Evolutionary conservation across 1,284 basidiomycete genomes (phyloP).

Genomic region (Lignosus rhinocerotis): DNA sequence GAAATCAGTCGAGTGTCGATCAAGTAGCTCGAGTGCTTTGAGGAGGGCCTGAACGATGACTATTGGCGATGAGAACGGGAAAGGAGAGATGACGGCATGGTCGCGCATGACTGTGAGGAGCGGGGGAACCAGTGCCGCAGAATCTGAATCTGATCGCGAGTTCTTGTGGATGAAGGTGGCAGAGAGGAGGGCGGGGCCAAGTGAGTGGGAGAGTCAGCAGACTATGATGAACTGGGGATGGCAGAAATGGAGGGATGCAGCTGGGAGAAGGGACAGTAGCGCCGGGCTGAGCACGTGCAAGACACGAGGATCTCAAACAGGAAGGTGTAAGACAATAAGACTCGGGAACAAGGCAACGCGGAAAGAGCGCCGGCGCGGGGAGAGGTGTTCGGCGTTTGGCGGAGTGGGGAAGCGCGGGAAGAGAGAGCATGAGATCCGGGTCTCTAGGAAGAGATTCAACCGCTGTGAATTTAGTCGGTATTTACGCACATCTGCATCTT

Average conservation of each 20-base stretch:
- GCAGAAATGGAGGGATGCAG: slow-evolving; percentile 1
- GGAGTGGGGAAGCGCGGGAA: slow-evolving; percentile 12
- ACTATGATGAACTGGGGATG: slow-evolving; percentile 12
- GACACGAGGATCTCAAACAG: slow-evolving; percentile 28
- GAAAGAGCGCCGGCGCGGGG: slow-evolving; percentile 15
- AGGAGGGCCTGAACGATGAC: background rate
- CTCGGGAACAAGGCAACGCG: slow-evolving; percentile 21
- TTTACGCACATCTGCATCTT: slow-evolving; percentile 1
- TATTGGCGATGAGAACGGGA: background rate
- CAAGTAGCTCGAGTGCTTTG: background rate
- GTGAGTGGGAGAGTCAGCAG: background rate
- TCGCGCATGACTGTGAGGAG: slow-evolving; percentile 8
- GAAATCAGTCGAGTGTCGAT: slow-evolving; percentile 18
- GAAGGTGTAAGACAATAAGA: slow-evolving; percentile 31
- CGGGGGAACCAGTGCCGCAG: background rate
- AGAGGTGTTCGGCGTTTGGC: background rate
- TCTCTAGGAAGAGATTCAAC: background rate
- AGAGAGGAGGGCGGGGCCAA: background rate
- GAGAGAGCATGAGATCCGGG: background rate
- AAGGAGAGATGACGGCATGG: background rate
- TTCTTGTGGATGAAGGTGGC: slow-evolving; percentile 3
- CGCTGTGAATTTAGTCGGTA: slow-evolving; percentile 3
- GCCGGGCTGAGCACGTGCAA: slow-evolving; percentile 10
- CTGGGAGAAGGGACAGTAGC: background rate
- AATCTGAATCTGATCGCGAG: background rate